Evolutionary conservation across 2,329 filamentous ascomycete species (phyloP).

Genomic region (Remersonia thermophila): DNA sequence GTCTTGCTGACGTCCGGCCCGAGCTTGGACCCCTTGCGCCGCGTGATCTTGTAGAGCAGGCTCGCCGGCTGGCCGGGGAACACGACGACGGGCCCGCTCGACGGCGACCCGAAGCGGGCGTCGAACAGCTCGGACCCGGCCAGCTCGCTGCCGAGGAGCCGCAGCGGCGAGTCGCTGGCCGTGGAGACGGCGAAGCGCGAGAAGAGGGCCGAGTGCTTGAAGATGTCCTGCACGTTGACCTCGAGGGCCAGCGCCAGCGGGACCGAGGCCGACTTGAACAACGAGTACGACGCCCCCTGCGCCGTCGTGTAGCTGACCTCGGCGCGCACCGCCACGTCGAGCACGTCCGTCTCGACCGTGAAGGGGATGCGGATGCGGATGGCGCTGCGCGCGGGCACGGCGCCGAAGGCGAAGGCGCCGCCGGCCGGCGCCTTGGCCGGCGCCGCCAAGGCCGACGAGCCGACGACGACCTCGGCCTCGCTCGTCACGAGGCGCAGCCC

Average conservation of each 20-base stretch:
- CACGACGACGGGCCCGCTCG: slow-evolving; percentile 45
- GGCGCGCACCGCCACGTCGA: slow-evolving; percentile 59
- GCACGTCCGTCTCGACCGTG: slow-evolving; percentile 65
- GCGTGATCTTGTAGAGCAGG: slow-evolving; percentile 64
- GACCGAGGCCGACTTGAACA: slow-evolving; percentile 49
- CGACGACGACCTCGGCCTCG: slow-evolving; percentile 40
- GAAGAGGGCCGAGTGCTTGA: slow-evolving; percentile 71
- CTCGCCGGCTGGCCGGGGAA: slow-evolving; percentile 75
- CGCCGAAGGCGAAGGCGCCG: slow-evolving; percentile 31
- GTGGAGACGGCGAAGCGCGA: slow-evolving; percentile 88
- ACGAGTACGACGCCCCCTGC: slow-evolving; percentile 49
- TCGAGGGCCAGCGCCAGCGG: slow-evolving; percentile 70
- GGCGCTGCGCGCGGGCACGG: slow-evolving; percentile 31
- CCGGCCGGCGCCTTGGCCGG: not conserved
- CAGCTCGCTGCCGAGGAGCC: slow-evolving; percentile 59
- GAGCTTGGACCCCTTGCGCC: slow-evolving; percentile 29
- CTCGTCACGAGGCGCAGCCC: slow-evolving; percentile 51
- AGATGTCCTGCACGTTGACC: slow-evolving; percentile 93
- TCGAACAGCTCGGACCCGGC: slow-evolving; percentile 57
- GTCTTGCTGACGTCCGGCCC: slow-evolving; percentile 29
- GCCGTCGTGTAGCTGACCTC: slow-evolving; percentile 64
- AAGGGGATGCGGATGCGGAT: slow-evolving; percentile 64
- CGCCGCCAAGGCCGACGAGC: slow-evolving; percentile 35
- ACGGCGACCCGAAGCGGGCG: slow-evolving; percentile 45
- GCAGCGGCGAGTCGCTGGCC: slow-evolving; percentile 60